Base-by-base conservation (phyloP, 192 early-diverging fungal species). In the Rhizophagus prolifer region DNA sequence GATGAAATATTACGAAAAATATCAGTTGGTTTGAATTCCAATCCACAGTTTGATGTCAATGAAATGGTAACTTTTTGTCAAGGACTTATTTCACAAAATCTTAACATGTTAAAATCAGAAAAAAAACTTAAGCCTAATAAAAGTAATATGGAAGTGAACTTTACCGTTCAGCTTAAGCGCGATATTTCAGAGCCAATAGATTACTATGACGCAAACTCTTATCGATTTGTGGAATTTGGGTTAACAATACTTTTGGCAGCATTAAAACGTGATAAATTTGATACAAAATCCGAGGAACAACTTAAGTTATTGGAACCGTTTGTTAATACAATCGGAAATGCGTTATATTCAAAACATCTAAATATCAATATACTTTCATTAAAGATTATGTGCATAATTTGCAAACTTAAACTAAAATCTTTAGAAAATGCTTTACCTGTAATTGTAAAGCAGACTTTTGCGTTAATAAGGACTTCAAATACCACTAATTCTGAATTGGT, bases 211-310 rank as follows among this genome's bases (percentile, higher is more conserved):
- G 88, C 89, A 7, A 98, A 99, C 70, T 93, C 93, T 8, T 91
- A 97, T 75, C 83, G 92, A 9, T 98, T 99, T 84, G 92, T 97
- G 60, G 88, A 93, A 67, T 99, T 99, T 88, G 97, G 97, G 0
- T 80, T 99, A 25, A 86, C 87, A n/a, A 84, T 98, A 13, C 86
- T 99, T 69, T 84, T 94, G 31, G 84, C 88, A 0, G 88, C 90
- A 0, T 79, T 99, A 41, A 82, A 85, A 58, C 85, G 81, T 62
- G 85, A 86, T 79, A 85, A 86, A 70, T 87, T 89, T 65, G 85
- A 91, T 72, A 85, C 85, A 14, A 81, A 82, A 1, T 86, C 87
- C 30, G 59, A 81, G 0, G 86, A 92, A 65, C 87, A 94, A 63
- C 70, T 94, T 25, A 81, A 85, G 1, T 86, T 96, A 81, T 74